phyloP scores from a whole-genome alignment of 371 early-diverging fungal species.

The Mortierella sp. region DNA sequence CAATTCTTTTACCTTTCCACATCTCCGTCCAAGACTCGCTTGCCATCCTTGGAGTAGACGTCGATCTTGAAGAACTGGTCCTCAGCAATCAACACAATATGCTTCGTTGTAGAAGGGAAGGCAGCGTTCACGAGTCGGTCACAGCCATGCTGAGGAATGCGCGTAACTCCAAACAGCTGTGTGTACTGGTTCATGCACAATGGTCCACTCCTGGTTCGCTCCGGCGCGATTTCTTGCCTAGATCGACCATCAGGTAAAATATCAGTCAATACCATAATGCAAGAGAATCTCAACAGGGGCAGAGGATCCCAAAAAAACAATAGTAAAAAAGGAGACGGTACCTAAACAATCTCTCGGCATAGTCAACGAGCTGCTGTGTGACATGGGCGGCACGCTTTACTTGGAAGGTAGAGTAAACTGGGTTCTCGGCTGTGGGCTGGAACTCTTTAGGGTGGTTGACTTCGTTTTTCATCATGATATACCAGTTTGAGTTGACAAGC shows the following conservation, averaged over 20 bases:
- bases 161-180: slow-evolving; percentile 78
- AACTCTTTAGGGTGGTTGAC: slow-evolving; percentile 68
- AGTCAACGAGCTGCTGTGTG: slow-evolving; percentile 75
- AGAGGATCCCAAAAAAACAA: background rate
- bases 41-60: slow-evolving; percentile 62
- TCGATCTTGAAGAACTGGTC: slow-evolving; percentile 85
- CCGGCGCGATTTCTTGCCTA: slow-evolving; percentile 64
- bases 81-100: slow-evolving; percentile 77
- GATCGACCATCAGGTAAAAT: no score
- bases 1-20: slow-evolving; percentile 78
- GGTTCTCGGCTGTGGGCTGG: slow-evolving; percentile 52
- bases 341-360: slow-evolving; percentile 75
- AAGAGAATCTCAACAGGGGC: background rate
- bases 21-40: slow-evolving; percentile 67
- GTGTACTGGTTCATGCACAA: slow-evolving; percentile 91
- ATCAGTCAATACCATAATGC: no score
- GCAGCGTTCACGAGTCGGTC: slow-evolving; percentile 65
- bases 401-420: slow-evolving; percentile 78
- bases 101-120: slow-evolving; percentile 61
- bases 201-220: slow-evolving; percentile 62
- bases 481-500: slow-evolving; percentile 93
- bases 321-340: slow-evolving; percentile 27
- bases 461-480: slow-evolving; percentile 76
- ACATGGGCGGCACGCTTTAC: slow-evolving; percentile 87
- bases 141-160: slow-evolving; percentile 80